Evolutionary conservation across 2,329 filamentous ascomycete species (phyloP).

Genomic region (Aspergillus sp.): DNA sequence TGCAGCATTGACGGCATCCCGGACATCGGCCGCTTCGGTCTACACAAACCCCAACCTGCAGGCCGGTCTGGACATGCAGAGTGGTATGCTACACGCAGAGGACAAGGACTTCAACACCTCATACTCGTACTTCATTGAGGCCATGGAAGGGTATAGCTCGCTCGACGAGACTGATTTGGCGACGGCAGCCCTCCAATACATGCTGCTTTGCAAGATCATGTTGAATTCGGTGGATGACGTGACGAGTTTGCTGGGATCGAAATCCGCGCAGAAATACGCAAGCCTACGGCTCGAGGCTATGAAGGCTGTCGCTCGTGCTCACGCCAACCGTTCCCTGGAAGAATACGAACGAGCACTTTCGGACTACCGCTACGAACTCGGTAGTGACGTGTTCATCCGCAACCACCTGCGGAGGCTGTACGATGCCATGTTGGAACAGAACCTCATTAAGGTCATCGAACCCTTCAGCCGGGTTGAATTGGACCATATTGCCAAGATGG

Average conservation of each 20-base stretch:
- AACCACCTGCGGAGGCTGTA: constrained; percentile 93
- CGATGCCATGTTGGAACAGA: constrained; percentile 98
- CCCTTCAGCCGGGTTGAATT: constrained; percentile 97
- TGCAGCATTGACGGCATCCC: constrained; percentile 85
- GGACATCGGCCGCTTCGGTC: constrained; percentile 91
- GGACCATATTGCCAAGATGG: constrained; percentile 93
- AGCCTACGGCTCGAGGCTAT: constrained; percentile 95
- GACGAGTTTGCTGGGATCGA: constrained; percentile 85
- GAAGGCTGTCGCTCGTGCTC: constrained; percentile 95
- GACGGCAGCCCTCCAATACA: constrained; percentile 97
- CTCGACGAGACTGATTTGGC: constrained; percentile 83
- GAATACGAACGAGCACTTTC: constrained; percentile 93
- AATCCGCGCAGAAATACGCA: constrained; percentile 94
- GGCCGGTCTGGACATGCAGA: constrained; percentile 97
- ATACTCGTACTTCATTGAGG: constrained; percentile 98
- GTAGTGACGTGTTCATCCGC: constrained; percentile 89
- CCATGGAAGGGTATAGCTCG: constrained; percentile 89
- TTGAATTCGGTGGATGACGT: constrained; percentile 94
- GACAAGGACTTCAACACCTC: constrained; percentile 99
- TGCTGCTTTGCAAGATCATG: constrained; percentile 99
- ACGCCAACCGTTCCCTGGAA: constrained; percentile 89
- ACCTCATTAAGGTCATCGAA: constrained; percentile 98
- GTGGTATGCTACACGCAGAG: constrained; percentile 95
- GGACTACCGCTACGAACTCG: constrained; percentile 85
- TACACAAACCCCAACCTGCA: constrained; percentile 94